Base-by-base conservation (phyloP, 208 protist genomes). In the Willaertia magna region DNA sequence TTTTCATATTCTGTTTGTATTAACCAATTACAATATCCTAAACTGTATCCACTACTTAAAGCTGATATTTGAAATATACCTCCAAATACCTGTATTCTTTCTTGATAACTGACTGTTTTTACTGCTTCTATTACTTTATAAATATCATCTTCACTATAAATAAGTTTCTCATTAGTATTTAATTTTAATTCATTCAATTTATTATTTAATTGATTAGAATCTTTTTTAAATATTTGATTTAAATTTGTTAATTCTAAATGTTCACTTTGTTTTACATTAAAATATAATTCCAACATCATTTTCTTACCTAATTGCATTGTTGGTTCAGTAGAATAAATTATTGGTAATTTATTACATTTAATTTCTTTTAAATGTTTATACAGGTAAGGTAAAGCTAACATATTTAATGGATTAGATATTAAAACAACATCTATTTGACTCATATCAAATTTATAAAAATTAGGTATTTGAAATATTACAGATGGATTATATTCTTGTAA, bases 1-100 rank as follows among this genome's bases (percentile, higher is more conserved):
- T 83, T 83, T 47, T 83, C 78, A 83, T 43, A 83, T 42, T 83
- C 78, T 39, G 46, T 83, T 22, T 55, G 16, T 34, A 83, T 55
- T 0, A 51, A 11, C 78, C 78, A 83, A 83, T 83, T 83, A 6
- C 30, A 26, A 40, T 22, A 43, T 26, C 78, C 78, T 20, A 83
- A 22, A 55, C 46, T 44, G 12, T 44, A 83, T 26, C 78, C 78
- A 42, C 46, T 55, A 52, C 46, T 55, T 0, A 83, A 12, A 39
- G 78, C 46, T 9, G 43, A 20, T 6, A 83, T 43, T 55, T 55
- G 2, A 42, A 83, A 83, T 26, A 26, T 0, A 43, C 55, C 55
- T 34, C 78, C 78, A 83, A 55, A 83, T 20, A 83, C 30, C 3
- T 9, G 9, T 26, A 83, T 42, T 20, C n/a, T 18, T 42, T 83